These are phyloP conservation scores for Penicillium diatomitis DNA, from an alignment of 495 filamentous ascomycete genomes.

Conservation along the genomic window DNA sequence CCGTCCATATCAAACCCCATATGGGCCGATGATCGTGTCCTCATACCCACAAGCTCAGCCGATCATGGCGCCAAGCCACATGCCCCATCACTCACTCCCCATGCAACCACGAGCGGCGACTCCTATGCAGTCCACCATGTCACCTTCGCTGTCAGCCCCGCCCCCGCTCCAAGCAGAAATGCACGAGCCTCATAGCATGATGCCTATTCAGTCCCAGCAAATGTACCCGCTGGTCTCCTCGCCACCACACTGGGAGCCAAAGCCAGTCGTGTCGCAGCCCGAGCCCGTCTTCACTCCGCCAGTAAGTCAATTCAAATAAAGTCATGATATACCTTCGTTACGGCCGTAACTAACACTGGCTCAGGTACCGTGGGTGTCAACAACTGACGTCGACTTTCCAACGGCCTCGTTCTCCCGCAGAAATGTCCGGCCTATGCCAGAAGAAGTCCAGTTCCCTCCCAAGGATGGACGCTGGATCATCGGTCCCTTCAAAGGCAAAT, in stretches of 20 bases:
- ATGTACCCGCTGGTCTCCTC: constrained; percentile 25
- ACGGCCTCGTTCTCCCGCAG: constrained; percentile 32
- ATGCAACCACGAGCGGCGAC: constrained; percentile 34
- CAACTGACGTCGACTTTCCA: constrained; percentile 59
- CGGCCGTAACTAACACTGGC: background rate
- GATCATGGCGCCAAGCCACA: constrained; percentile 30
- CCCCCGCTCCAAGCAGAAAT: constrained; percentile 22
- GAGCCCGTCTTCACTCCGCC: constrained; percentile 50
- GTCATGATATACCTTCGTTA: background rate
- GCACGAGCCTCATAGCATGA: constrained; percentile 20
- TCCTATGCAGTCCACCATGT: constrained; percentile 34
- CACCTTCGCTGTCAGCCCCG: constrained; percentile 22
- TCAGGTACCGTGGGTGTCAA: constrained; percentile 78
- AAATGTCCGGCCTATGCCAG: constrained; percentile 27
- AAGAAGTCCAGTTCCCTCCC: constrained; percentile 40
- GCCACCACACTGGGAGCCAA: constrained; percentile 20
- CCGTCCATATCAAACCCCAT: constrained; percentile 30
- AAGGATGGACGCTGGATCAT: constrained; percentile 26
- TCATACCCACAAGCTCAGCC: constrained; percentile 40
- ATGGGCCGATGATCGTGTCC: constrained; percentile 42
- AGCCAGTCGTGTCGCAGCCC: constrained; percentile 9
- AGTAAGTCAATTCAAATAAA: constrained; percentile 37
- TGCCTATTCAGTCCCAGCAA: constrained; percentile 18
- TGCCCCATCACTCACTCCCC: constrained; percentile 26
- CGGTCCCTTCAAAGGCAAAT: constrained; percentile 12